Conservation (phyloP, 2,329 filamentous ascomycete genomes). For the Eutypella sp. region DNA sequence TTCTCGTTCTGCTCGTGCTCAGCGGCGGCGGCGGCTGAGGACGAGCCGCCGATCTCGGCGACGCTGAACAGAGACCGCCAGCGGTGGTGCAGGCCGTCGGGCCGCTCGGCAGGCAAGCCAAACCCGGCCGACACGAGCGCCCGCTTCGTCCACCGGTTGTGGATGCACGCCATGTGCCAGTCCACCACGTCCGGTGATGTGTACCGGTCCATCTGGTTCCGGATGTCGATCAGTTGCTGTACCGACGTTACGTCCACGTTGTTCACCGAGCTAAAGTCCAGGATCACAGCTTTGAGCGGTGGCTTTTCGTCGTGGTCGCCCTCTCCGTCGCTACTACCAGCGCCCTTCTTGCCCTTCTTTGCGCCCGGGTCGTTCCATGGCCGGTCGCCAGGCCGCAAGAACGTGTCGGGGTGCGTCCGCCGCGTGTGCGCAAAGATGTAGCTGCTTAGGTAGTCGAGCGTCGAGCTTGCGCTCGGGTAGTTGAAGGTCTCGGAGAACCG, state of each 20-base stretch:
- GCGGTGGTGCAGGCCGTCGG: conserved; percentile 51
- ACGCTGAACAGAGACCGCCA: conserved; percentile 98
- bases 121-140: conserved; percentile 84
- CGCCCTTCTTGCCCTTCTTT: conserved; percentile 39
- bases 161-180: conserved; percentile 94
- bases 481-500: conserved; percentile 93
- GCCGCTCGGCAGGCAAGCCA: conserved; percentile 64
- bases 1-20: conserved; percentile 59
- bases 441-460: conserved; percentile 71
- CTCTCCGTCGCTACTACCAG: no score
- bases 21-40: conserved; percentile 64
- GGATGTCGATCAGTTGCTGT: conserved; percentile 88
- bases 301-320: conserved; percentile 51
- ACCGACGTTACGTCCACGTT: conserved; percentile 91
- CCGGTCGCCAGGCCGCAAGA: conserved; percentile 64
- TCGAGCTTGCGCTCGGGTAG: conserved; percentile 88
- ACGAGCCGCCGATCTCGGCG: conserved; percentile 71
- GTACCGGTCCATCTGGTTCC: conserved; percentile 88
- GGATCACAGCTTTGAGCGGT: conserved; percentile 79
- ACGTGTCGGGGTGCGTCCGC: conserved; percentile 67
- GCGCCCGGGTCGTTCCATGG: conserved; percentile 95
- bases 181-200: conserved; percentile 76
- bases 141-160: conserved; percentile 91
- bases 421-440: conserved; percentile 68
- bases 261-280: conserved; percentile 92